Conservation (phyloP, 139 green algal genomes). For the Chlamydomonas schloesseri region DNA sequence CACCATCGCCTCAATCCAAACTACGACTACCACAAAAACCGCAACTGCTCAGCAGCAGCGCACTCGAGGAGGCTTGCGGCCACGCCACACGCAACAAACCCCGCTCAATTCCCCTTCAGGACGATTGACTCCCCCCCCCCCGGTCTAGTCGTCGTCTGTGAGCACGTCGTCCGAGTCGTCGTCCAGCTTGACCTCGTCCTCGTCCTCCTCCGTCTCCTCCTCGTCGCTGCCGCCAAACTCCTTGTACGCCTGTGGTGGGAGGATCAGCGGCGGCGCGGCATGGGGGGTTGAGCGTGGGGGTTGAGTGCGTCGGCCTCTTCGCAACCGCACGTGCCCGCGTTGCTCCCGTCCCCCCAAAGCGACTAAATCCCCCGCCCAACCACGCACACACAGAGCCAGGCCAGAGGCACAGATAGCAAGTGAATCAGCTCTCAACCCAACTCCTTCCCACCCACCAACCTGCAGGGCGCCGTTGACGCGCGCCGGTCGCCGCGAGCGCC, state of each 20-base stretch:
- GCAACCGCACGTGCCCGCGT: background rate
- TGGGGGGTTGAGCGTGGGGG: no score
- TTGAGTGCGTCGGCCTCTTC: background rate
- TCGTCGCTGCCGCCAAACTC: conserved; percentile 24
- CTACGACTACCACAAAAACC: no score
- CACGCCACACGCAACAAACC: no score
- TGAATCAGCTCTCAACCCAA: no score
- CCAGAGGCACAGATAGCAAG: background rate
- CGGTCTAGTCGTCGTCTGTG: no score
- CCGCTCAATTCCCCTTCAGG: no score
- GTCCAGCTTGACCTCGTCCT: background rate
- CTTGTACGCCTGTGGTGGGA: background rate
- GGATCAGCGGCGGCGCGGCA: no score
- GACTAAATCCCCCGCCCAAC: background rate
- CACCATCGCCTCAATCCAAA: no score
- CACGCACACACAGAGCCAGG: no score
- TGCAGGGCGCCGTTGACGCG: background rate
- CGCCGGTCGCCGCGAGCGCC: background rate
- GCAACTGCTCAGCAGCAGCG: no score
- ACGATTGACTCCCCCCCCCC: no score
- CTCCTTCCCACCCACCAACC: background rate
- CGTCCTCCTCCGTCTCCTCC: conserved; percentile 42
- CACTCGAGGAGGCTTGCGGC: no score
- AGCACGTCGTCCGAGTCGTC: background rate
- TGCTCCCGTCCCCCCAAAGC: background rate